Conservation (phyloP, 352 stramenopile species). For the Hyaloperonospora brassicae region DNA sequence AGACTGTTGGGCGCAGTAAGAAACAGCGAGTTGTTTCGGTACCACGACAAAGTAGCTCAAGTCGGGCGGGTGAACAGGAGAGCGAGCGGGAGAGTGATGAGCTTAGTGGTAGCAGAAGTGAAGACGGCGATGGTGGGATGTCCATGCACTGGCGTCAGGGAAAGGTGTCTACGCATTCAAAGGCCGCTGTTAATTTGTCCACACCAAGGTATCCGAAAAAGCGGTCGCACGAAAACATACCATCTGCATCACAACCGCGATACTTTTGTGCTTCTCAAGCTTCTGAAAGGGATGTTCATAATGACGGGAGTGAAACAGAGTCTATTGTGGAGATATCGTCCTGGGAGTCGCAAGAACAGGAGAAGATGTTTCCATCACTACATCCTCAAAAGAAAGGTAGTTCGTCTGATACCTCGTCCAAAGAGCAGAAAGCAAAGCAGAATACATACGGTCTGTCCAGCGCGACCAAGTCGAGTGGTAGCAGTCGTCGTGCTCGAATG, state of each 20-base stretch:
- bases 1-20: neutral
- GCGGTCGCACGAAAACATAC: neutral
- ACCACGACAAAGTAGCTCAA: conserved; percentile 12
- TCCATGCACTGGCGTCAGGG: neutral
- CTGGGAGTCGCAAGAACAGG: conserved; percentile 41
- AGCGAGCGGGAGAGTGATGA: conserved; percentile 7
- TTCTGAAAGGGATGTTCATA: conserved; percentile 1
- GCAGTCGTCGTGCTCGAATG: conserved; percentile 18
- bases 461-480: conserved; percentile 4
- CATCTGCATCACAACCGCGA: neutral
- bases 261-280: conserved; percentile 3
- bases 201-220: conserved; percentile 1
- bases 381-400: conserved; percentile 29
- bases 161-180: conserved; percentile 5
- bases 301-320: conserved; percentile 15
- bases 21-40: neutral
- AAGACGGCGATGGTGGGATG: conserved; percentile 7
- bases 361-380: conserved; percentile 35
- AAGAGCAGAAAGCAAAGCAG: conserved; percentile 8
- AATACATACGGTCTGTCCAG: conserved; percentile 1
- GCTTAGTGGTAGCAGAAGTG: neutral
- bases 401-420: conserved; percentile 1
- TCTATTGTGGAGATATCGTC: conserved; percentile 38
- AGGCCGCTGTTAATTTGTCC: conserved; percentile 1
- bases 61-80: conserved; percentile 10